These are phyloP conservation scores for Yarrowia divulgata DNA, from an alignment of 805 yeast species.

Conservation along the genomic window DNA sequence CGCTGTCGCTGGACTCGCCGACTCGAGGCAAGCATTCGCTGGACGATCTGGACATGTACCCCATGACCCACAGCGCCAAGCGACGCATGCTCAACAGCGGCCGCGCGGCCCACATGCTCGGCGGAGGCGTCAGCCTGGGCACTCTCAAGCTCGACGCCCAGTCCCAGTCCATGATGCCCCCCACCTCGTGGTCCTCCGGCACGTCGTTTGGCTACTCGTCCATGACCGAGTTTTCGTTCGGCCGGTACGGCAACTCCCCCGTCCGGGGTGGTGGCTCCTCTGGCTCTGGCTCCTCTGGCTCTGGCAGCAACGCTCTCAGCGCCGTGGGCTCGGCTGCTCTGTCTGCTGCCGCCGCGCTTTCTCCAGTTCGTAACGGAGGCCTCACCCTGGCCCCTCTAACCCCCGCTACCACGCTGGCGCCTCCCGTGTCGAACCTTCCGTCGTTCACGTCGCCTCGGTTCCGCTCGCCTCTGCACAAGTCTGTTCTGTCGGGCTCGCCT, in stretches of 20 bases:
- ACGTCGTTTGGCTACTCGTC: constrained; percentile 38
- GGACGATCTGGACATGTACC: constrained; percentile 35
- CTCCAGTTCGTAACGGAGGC: constrained; percentile 37
- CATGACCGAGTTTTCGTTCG: constrained; percentile 33
- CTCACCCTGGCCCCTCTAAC: constrained; percentile 42
- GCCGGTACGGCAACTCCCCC: constrained; percentile 30
- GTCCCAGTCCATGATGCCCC: constrained; percentile 32
- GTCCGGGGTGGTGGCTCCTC: constrained; percentile 10
- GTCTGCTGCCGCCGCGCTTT: constrained; percentile 13
- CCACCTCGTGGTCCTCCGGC: constrained; percentile 20
- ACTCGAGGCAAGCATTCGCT: constrained; percentile 32
- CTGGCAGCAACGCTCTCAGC: constrained; percentile 11
- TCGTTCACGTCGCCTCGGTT: constrained; percentile 28
- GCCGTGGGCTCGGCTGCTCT: constrained; percentile 29
- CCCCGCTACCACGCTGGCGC: constrained; percentile 36
- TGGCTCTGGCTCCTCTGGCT: neutral
- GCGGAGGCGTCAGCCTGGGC: constrained; percentile 26
- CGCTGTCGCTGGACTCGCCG: constrained; percentile 32
- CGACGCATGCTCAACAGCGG: constrained; percentile 37
- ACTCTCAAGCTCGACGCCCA: constrained; percentile 22
- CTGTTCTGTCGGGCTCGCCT: constrained; percentile 27
- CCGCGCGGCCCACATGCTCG: constrained; percentile 25
- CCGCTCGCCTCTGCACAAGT: constrained; percentile 34
- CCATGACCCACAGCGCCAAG: constrained; percentile 33
- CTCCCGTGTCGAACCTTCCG: constrained; percentile 26